Evolutionary conservation across 495 filamentous ascomycete species (phyloP), one percentile per base, ranked within the genome.

Genomic region (Penicillium canariense): DNA sequence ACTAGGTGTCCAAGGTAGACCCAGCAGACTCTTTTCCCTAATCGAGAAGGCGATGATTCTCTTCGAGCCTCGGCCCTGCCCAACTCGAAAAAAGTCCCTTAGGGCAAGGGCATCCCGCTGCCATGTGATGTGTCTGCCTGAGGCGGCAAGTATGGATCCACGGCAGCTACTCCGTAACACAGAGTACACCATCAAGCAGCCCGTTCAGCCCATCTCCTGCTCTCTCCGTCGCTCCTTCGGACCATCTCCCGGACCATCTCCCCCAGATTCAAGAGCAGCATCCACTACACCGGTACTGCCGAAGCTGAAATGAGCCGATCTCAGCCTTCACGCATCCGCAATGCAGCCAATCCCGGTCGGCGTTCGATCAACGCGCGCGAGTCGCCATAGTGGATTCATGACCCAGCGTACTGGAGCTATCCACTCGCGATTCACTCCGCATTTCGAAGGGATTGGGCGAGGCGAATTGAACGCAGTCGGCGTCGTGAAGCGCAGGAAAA

Each of bases 111-210:
- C 43, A 51, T 12, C 20, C 10, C 14, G n/a, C 3, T 11, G 34
- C 31, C 58, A 61, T 14, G 58, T 61, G 58, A 61, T 31, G 17
- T 22, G 43, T 17, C 8, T 53, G 58, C 59, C 59, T 61, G 25
- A 61, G 59, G 59, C 59, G 25, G 5, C 4, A 32, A 15, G 17
- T 7, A 18, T 14, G n/a, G n/a, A n/a, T n/a, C n/a, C n/a, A n/a
- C n/a, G n/a, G n/a, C n/a, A 20, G 8, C 14, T 8, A 40, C 14
- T 15, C n/a, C 31, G 31, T 14, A 34, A 34, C 8, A 8, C 14
- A 14, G 9, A 34, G 8, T 34, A 9, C 31, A 34, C 31, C 31
- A 8, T 34, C 1, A 14, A 8, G 1, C 14, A 1, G 8, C 31
- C 31, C 14, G 2, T 34, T 3, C 14, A n/a, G 36, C 2, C 36